phyloP scores from a whole-genome alignment of 1,139 yeast genomes.

The Protomyces pachydermus region DNA sequence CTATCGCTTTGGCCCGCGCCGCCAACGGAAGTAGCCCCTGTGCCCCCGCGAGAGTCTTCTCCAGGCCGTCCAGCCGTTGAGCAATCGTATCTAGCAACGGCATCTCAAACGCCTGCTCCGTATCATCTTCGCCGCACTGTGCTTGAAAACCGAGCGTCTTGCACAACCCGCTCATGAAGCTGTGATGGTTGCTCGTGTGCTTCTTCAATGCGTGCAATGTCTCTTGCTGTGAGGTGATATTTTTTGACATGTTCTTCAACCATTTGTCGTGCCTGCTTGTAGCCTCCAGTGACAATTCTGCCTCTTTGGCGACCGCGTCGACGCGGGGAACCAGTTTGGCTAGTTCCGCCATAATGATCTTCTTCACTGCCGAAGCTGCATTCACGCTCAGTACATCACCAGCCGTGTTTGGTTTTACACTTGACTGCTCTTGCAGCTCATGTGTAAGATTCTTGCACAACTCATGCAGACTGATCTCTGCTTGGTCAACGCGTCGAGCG shows the following conservation, averaged over 20 bases:
- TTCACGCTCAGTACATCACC: neutral
- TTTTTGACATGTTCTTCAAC: neutral
- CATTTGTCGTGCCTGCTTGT: neutral
- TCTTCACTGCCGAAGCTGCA: neutral
- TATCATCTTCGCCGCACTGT: neutral
- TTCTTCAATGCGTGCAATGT: neutral
- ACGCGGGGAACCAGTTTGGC: neutral
- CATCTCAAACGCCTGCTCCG: neutral
- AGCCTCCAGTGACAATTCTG: too few species aligned
- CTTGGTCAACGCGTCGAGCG: neutral
- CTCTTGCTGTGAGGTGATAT: neutral
- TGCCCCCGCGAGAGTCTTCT: neutral
- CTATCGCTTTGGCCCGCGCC: too few species aligned
- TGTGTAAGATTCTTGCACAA: neutral
- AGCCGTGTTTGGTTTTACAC: neutral
- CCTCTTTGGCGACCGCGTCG: too few species aligned
- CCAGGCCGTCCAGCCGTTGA: neutral
- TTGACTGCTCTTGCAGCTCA: neutral
- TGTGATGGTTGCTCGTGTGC: neutral
- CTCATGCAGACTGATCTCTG: neutral
- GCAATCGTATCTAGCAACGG: slow-evolving; percentile 1
- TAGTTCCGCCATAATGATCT: neutral
- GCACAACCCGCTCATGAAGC: slow-evolving; percentile 7
- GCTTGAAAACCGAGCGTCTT: slow-evolving; percentile 4
- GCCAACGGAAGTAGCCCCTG: neutral